A percentile compares a stretch with the other conserved stretches of the same genome.
These are phyloP conservation scores for Bombardia bombarda DNA, from an alignment of 495 filamentous ascomycete genomes.

Conservation along the genomic window DNA sequence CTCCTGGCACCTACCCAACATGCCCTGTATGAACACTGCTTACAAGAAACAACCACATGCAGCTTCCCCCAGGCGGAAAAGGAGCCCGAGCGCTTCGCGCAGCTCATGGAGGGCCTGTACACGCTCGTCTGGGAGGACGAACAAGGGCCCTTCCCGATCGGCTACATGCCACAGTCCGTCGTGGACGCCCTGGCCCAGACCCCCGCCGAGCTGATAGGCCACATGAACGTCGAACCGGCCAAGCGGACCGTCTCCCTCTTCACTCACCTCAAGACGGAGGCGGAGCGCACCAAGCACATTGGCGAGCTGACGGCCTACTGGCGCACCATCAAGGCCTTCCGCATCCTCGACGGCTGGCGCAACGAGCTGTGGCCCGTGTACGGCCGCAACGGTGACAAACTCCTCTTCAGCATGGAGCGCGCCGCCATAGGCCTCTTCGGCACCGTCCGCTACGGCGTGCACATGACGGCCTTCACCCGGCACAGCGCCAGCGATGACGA, in stretches of 20 bases:
- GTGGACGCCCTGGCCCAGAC: constrained; percentile 43
- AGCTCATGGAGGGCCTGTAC: constrained; percentile 44
- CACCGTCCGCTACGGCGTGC: constrained; percentile 79
- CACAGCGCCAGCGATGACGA: constrained; percentile 37
- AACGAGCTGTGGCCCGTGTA: constrained; percentile 83
- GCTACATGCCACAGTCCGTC: constrained; percentile 53
- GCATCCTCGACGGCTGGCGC: constrained; percentile 74
- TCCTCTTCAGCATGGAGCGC: constrained; percentile 73
- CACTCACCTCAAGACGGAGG: constrained; percentile 22
- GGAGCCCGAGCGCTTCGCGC: constrained; percentile 41
- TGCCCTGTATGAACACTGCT: constrained; percentile 3
- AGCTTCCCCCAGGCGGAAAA: constrained; percentile 64
- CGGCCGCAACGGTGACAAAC: constrained; percentile 49
- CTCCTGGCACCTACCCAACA: too few species aligned
- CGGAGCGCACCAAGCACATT: constrained; percentile 53
- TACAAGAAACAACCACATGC: constrained; percentile 3
- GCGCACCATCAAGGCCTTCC: constrained; percentile 55
- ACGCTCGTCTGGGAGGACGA: constrained; percentile 44
- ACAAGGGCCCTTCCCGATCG: constrained; percentile 45
- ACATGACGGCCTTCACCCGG: constrained; percentile 69
- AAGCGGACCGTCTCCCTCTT: constrained; percentile 18
- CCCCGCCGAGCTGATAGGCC: constrained; percentile 39
- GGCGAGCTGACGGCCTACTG: constrained; percentile 53
- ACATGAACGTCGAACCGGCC: constrained; percentile 45
- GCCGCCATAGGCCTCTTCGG: constrained; percentile 75